Conservation (phyloP, 257 asterid genomes). For the Paulownia fortunei region DNA sequence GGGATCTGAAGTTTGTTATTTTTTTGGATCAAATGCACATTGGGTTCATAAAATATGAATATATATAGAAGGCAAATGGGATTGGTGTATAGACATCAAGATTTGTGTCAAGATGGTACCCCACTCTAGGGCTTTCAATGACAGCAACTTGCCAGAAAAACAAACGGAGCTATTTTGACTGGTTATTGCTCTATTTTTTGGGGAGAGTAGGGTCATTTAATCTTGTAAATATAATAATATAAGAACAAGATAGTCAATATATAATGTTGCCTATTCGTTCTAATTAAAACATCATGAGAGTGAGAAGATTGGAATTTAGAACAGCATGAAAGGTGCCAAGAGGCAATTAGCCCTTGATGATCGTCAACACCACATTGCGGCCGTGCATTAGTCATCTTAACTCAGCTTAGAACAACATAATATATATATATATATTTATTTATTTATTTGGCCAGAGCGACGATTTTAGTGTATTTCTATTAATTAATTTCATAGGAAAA, state of each 20-base stretch:
- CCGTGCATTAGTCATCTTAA: not conserved
- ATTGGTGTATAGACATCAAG: slow-evolving; percentile 19
- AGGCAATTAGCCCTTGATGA: slow-evolving; percentile 13
- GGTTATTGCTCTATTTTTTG: not conserved
- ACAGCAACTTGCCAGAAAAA: slow-evolving; percentile 18
- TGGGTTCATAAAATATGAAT: slow-evolving; percentile 3
- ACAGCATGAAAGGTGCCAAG: slow-evolving; percentile 23
- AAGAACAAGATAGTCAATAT: not conserved
- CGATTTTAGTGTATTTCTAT: not conserved
- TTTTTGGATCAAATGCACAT: slow-evolving; percentile 5
- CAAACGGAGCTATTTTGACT: not conserved
- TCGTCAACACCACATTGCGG: slow-evolving; percentile 14
- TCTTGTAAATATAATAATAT: not conserved
- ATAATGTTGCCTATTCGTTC: not conserved
- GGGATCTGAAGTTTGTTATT: slow-evolving; percentile 2
- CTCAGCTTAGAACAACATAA: not conserved
- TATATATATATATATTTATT: not conserved
- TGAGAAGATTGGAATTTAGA: not conserved
- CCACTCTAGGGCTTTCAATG: slow-evolving; percentile 22
- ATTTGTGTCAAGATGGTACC: slow-evolving; percentile 28
- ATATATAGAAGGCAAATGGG: slow-evolving; percentile 18
- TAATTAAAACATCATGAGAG: not conserved
- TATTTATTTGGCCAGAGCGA: not conserved
- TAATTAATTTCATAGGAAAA: not conserved
- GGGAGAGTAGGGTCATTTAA: slow-evolving; percentile 3